Evolutionary conservation across 805 yeast genomes (phyloP), one percentile per base, ranked within the genome.

Genomic region (Huiozyma sinensis): DNA sequence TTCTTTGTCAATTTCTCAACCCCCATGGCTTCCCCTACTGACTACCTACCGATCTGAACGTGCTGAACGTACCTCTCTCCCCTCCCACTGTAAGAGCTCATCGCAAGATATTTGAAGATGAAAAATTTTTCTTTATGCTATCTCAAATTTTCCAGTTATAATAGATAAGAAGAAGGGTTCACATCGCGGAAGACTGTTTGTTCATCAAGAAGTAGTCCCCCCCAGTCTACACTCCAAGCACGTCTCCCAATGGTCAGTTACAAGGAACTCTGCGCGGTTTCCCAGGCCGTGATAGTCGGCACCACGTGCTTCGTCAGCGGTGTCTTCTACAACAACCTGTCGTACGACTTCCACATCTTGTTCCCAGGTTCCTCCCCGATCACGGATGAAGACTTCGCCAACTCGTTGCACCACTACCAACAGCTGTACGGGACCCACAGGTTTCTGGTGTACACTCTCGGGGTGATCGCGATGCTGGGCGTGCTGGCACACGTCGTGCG

Each of bases 271-370:
- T 57, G 64, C 39, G 49, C 64, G 28, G 35, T 63, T 35, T 60
- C 63, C 28, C 52, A 61, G 32, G 60, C 55, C 6, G 33, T 60
- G 36, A 54, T 63, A 39, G 45, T 62, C 38, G 44, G 52, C 28
- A 52, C 92, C 31, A 68, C 83, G 13, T 79, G 88, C 29, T 90
- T 89, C 64, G 73, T 82, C 10, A 70, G 90, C 46, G 98, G 98
- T 30, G 76, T 82, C 27, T 59, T 87, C 39, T 83, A 76, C 59
- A 73, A 83, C 39, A 86, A 87, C 63, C 77, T 81, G 70, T 83
- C 95, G 1, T 92, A 89, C 56, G 95, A 87, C 58, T 76, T 75
- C 63, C 68, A 72, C 51, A 75, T 95, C 17, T 69, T 92, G 43
- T 89, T 90, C 83, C 66, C 69, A 29, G 53, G 72, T n/a, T 9